A percentile compares a stretch with the other conserved stretches of the same genome.
Evolutionary conservation across 306 rosid genomes (phyloP).

Genomic region (Rosa rugosa): DNA sequence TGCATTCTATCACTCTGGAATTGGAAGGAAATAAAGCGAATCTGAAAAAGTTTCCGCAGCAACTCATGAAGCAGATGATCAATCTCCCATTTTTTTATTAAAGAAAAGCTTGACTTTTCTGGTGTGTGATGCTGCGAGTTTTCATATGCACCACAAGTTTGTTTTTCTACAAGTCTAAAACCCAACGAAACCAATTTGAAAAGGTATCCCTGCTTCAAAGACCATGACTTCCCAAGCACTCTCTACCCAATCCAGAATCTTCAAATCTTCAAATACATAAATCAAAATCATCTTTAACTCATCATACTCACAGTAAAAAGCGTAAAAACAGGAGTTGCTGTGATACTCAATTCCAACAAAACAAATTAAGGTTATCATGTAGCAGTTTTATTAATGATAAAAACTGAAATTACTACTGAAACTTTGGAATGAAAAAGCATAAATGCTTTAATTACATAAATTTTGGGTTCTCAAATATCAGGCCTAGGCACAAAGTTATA

Average conservation of each 20-base stretch:
- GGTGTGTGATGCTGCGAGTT: not conserved
- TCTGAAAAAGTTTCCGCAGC: not conserved
- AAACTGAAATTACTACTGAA: slow-evolving; percentile 2
- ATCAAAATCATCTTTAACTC: not conserved
- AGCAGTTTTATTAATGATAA: not conserved
- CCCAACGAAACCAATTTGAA: not conserved
- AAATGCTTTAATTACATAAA: slow-evolving; percentile 18
- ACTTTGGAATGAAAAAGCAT: slow-evolving; percentile 12
- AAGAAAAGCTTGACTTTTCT: not conserved
- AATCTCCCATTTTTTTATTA: not conserved
- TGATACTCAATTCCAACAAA: not conserved
- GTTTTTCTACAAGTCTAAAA: not conserved
- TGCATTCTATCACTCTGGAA: not conserved
- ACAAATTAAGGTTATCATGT: not conserved
- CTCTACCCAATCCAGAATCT: not conserved
- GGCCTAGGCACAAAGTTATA: slow-evolving; percentile 3
- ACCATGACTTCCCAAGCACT: not conserved
- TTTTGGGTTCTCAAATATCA: slow-evolving; percentile 11
- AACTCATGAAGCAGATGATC: not conserved
- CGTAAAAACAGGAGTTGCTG: not conserved
- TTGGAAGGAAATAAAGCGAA: not conserved
- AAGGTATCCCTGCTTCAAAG: not conserved
- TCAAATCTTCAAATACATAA: not conserved
- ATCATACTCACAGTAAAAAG: not conserved
- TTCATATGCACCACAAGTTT: not conserved